These are phyloP conservation scores for Massospora cicadina DNA, from an alignment of 371 early-diverging fungal genomes.

Conservation along the genomic window DNA sequence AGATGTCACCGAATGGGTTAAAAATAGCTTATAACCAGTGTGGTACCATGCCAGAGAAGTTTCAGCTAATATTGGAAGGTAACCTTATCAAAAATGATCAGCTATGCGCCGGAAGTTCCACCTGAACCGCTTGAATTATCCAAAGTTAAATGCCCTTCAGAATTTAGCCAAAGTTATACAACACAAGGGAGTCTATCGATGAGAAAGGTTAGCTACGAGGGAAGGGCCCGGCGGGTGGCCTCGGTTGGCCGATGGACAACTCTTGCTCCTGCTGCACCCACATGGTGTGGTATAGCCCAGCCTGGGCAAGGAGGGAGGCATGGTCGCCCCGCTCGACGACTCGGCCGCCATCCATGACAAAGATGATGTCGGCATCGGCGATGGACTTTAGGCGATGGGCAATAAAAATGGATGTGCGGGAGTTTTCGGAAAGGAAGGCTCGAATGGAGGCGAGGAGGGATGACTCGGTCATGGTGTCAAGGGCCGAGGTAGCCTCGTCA, in stretches of 20 bases:
- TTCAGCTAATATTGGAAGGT: too few species aligned
- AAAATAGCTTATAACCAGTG: too few species aligned
- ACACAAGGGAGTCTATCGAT: too few species aligned
- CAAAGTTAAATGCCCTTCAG: too few species aligned
- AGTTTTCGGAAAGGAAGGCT: slow-evolving; percentile 35
- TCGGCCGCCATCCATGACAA: neutral
- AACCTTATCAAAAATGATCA: too few species aligned
- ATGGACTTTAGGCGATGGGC: slow-evolving; percentile 65
- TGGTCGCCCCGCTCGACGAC: neutral
- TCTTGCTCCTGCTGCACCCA: slow-evolving; percentile 22
- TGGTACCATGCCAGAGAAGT: too few species aligned
- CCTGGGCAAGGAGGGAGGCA: neutral
- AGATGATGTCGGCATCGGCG: slow-evolving; percentile 31
- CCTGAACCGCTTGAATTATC: too few species aligned
- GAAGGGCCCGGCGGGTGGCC: neutral
- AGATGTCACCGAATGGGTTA: too few species aligned
- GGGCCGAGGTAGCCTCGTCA: slow-evolving; percentile 88
- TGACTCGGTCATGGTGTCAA: slow-evolving; percentile 81
- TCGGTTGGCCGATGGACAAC: neutral
- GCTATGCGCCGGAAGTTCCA: too few species aligned
- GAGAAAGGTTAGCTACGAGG: too few species aligned
- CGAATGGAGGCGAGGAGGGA: slow-evolving; percentile 57
- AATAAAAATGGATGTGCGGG: slow-evolving; percentile 53
- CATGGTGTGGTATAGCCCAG: neutral
- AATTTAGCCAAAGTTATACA: too few species aligned